Evolutionary conservation across 768 basidiomycete genomes (phyloP).

Genomic region (Mrakia gelida): DNA sequence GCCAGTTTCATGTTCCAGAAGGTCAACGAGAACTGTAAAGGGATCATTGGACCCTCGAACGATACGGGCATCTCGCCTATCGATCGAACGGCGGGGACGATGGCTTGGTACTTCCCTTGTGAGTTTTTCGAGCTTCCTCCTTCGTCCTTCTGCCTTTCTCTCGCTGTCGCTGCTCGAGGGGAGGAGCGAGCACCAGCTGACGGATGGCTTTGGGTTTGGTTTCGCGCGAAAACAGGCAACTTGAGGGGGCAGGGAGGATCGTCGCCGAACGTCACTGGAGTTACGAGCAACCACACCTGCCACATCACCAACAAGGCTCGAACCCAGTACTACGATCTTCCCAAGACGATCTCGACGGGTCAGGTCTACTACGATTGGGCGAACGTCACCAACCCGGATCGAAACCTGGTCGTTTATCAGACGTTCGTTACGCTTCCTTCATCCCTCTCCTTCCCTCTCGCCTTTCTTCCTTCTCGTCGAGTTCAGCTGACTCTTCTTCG

Average conservation of each 20-base stretch:
- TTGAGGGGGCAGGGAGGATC: constrained; percentile 68
- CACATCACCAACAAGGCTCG: constrained; percentile 61
- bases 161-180: too few relatives aligned
- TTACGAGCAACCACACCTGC: constrained; percentile 60
- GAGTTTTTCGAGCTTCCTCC: too few relatives aligned
- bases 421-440: too few relatives aligned
- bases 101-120: constrained; percentile 98
- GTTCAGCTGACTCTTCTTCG: constrained; percentile 20
- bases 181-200: too few relatives aligned
- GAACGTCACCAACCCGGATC: constrained; percentile 60
- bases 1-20: constrained; percentile 94
- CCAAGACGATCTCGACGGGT: constrained; percentile 52
- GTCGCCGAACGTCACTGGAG: constrained; percentile 60
- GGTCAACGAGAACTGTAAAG: constrained; percentile 74
- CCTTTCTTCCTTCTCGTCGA: constrained; percentile 1
- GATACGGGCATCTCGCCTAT: constrained; percentile 48
- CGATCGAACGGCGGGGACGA: constrained; percentile 19
- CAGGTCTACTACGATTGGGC: constrained; percentile 94
- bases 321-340: constrained; percentile 46
- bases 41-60: constrained; percentile 61
- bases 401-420: constrained; percentile 91
- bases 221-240: constrained; percentile 50
- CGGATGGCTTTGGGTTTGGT: too few relatives aligned
- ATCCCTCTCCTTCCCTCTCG: neutral
- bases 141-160: too few relatives aligned